A percentile compares a stretch with the other conserved stretches of the same genome.
These are phyloP conservation scores for Penicillium sp. DNA, from an alignment of 2,329 filamentous ascomycete genomes.

Conservation along the genomic window DNA sequence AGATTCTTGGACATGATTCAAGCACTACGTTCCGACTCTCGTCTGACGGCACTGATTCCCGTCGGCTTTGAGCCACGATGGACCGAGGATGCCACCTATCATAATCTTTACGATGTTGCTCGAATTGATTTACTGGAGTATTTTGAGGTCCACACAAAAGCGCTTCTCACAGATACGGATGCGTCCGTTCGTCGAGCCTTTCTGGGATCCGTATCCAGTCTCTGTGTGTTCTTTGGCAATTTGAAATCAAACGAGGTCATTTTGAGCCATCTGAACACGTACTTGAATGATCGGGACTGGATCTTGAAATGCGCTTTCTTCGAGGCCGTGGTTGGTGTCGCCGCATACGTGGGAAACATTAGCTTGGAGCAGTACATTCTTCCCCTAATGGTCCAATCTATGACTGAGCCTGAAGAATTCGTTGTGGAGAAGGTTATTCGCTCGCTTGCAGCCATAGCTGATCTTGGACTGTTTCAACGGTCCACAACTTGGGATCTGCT, in stretches of 20 bases:
- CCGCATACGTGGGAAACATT: slow-evolving; percentile 81
- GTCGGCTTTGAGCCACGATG: slow-evolving; percentile 71
- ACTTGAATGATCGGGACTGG: slow-evolving; percentile 95
- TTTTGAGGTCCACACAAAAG: slow-evolving; percentile 86
- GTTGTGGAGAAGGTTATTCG: slow-evolving; percentile 89
- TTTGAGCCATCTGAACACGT: slow-evolving; percentile 92
- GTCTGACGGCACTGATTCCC: slow-evolving; percentile 72
- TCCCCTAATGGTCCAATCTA: slow-evolving; percentile 89
- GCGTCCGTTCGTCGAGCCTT: slow-evolving; percentile 86
- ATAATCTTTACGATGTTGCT: slow-evolving; percentile 84
- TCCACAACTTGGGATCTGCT: slow-evolving; percentile 84
- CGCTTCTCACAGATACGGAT: slow-evolving; percentile 81
- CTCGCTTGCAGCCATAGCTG: slow-evolving; percentile 83
- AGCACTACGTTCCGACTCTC: slow-evolving; percentile 78
- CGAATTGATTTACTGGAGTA: slow-evolving; percentile 75
- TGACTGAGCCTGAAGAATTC: slow-evolving; percentile 89
- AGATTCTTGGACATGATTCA: slow-evolving; percentile 89
- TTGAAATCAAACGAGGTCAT: slow-evolving; percentile 94
- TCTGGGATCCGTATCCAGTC: slow-evolving; percentile 81
- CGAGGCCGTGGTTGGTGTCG: slow-evolving; percentile 89
- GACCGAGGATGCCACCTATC: slow-evolving; percentile 67
- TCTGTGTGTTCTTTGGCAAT: slow-evolving; percentile 93
- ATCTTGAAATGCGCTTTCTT: slow-evolving; percentile 96
- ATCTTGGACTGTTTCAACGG: slow-evolving; percentile 81
- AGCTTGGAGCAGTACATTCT: slow-evolving; percentile 93